A percentile compares a stretch with the other conserved stretches of the same genome.
These are phyloP conservation scores for Aspergillus sergii DNA, from an alignment of 2,329 filamentous ascomycete species.

Conservation along the genomic window DNA sequence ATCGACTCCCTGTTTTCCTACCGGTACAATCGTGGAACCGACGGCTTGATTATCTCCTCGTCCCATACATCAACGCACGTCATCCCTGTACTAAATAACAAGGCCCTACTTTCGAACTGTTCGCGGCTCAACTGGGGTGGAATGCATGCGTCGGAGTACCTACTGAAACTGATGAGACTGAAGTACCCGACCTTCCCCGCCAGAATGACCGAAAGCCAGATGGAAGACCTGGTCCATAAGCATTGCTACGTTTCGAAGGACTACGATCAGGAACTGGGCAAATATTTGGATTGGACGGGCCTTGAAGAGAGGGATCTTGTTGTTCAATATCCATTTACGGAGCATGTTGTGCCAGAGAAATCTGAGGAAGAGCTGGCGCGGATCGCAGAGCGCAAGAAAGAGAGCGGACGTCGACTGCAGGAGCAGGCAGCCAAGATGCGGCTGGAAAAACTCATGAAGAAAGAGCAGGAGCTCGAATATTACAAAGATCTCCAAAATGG, in stretches of 20 bases:
- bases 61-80: slow-evolving; percentile 93
- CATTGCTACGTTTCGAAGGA: slow-evolving; percentile 88
- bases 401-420: slow-evolving; percentile 86
- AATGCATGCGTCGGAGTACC: slow-evolving; percentile 84
- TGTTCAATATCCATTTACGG: slow-evolving; percentile 90
- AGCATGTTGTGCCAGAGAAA: slow-evolving; percentile 88
- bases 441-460: slow-evolving; percentile 89
- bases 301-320: slow-evolving; percentile 87
- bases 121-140: slow-evolving; percentile 95
- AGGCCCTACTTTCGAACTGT: slow-evolving; percentile 80
- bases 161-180: slow-evolving; percentile 82
- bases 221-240: slow-evolving; percentile 81
- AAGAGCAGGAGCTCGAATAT: slow-evolving; percentile 93
- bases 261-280: slow-evolving; percentile 75
- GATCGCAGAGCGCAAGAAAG: slow-evolving; percentile 91
- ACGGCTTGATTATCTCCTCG: slow-evolving; percentile 86
- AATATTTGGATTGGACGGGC: slow-evolving; percentile 86
- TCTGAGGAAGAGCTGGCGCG: slow-evolving; percentile 89
- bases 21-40: slow-evolving; percentile 83
- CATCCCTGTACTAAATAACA: slow-evolving; percentile 87
- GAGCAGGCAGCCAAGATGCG: slow-evolving; percentile 98
- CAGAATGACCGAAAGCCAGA: slow-evolving; percentile 82
- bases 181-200: slow-evolving; percentile 91
- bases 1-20: slow-evolving; percentile 98
- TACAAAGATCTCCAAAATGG: slow-evolving; percentile 80